A percentile compares a stretch with the other conserved stretches of the same genome.
Evolutionary conservation across 768 basidiomycete genomes (phyloP).

Genomic region (Crepidotus variabilis): DNA sequence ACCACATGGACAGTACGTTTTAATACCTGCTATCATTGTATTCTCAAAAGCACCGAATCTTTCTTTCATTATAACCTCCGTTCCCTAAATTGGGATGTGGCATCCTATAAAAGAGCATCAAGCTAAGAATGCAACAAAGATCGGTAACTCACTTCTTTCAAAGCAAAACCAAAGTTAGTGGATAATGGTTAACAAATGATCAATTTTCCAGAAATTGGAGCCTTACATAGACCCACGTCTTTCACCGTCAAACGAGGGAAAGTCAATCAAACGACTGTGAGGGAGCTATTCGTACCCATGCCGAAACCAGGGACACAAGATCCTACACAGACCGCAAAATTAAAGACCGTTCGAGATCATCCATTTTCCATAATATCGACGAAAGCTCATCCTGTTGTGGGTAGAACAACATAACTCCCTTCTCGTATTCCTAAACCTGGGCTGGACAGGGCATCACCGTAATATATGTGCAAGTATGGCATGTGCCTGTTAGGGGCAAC

Average conservation of each 20-base stretch:
- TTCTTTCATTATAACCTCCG: background rate
- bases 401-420: background rate
- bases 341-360: background rate
- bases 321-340: background rate
- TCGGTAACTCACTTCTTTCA: background rate
- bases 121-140: background rate
- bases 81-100: background rate
- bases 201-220: conserved; percentile 3
- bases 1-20: background rate
- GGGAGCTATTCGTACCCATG: background rate
- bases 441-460: background rate
- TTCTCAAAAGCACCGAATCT: background rate
- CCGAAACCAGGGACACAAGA: background rate
- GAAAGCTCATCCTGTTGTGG: background rate
- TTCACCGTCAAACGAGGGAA: background rate
- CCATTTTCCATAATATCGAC: conserved; percentile 7
- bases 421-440: background rate
- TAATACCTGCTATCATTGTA: background rate
- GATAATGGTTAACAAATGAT: background rate
- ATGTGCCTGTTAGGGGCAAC: too few relatives aligned
- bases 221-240: background rate
- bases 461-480: background rate
- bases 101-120: background rate
- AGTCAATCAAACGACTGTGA: background rate
- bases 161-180: background rate